Base-by-base conservation (phyloP, 2,329 filamentous ascomycete genomes). In the Diaporthe australafricana region DNA sequence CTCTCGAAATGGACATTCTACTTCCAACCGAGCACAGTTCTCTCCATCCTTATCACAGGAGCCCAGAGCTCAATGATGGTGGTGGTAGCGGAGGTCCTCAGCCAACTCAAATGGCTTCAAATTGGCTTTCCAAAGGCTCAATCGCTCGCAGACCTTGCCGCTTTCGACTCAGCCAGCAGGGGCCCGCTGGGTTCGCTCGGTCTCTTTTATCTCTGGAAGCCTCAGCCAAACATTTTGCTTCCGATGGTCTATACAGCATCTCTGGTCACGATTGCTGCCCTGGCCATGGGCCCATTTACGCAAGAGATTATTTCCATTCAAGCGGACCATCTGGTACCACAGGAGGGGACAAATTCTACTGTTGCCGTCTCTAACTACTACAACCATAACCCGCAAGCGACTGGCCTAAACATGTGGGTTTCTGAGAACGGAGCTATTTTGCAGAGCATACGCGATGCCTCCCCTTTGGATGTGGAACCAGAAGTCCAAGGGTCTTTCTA, bases 181-280 rank as follows among this genome's bases (percentile, higher is more conserved):
- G 22, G 56, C 16, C 56, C 35, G 3, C 14, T 42, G 2, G 56
- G 56, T 16, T 42, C 56, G 3, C 56, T 60, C 35, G 27, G 38
- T 2, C 38, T 60, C 16, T 20, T 60, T 6, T 60, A 27, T 30
- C 14, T 6, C 22, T 60, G 22, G 56, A 45, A 42, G 32, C 38
- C 56, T n/a, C 38, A 60, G 20, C 20, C 25, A 25, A 30, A 1
- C 1, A 27, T 45, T 0, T n/a, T 60, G 12, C 16, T 8, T 27
- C 56, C 56, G 12, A 45, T 60, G 56, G 56, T 30, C 22, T 60
- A 60, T 45, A 16, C 38, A 2, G 56, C 56, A 12, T 60, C 56
- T 14, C 17, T 60, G 17, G 30, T 60, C 12, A 60, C 56, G 14
- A 40, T 45, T 20, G 56, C 38, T 8, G 14, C 22, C 38, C 16